These are phyloP conservation scores for Suillus discolor DNA, from an alignment of 768 basidiomycete genomes.

Conservation along the genomic window DNA sequence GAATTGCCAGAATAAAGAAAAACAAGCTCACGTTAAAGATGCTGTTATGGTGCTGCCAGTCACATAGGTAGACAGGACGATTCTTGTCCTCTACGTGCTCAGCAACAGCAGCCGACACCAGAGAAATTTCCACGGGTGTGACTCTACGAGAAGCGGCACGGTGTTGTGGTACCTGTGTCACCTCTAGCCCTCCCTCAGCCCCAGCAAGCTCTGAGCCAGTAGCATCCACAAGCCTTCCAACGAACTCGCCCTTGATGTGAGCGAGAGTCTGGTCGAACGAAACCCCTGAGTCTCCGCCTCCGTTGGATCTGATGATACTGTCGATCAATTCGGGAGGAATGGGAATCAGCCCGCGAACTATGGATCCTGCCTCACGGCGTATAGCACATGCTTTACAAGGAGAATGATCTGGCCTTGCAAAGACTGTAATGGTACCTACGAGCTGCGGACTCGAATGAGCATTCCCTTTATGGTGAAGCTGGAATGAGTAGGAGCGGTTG, in stretches of 20 bases:
- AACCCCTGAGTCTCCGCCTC: not conserved
- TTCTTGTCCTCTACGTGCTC: constrained; percentile 16
- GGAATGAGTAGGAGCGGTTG: constrained; percentile 26
- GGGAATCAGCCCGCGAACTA: constrained; percentile 29
- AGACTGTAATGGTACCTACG: constrained; percentile 27
- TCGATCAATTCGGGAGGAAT: constrained; percentile 24
- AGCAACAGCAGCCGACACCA: constrained; percentile 27
- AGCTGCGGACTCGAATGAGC: constrained; percentile 9
- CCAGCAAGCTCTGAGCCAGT: constrained; percentile 17
- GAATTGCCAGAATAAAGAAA: not conserved
- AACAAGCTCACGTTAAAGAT: constrained; percentile 24
- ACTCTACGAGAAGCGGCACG: constrained; percentile 14
- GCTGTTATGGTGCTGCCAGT: constrained; percentile 23
- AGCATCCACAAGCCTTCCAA: constrained; percentile 21
- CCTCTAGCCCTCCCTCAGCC: constrained; percentile 18
- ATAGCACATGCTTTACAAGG: constrained; percentile 28
- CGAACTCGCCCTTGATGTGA: constrained; percentile 18
- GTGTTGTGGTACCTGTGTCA: constrained; percentile 1
- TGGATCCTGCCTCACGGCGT: constrained; percentile 18
- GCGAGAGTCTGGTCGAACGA: constrained; percentile 17
- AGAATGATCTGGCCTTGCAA: constrained; percentile 24
- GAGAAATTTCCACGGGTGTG: constrained; percentile 22
- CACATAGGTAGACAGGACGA: constrained; percentile 23
- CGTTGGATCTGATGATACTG: constrained; percentile 21
- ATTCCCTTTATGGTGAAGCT: constrained; percentile 20